phyloP scores from a whole-genome alignment of 257 asterid genomes.

The Lycium barbarum region DNA sequence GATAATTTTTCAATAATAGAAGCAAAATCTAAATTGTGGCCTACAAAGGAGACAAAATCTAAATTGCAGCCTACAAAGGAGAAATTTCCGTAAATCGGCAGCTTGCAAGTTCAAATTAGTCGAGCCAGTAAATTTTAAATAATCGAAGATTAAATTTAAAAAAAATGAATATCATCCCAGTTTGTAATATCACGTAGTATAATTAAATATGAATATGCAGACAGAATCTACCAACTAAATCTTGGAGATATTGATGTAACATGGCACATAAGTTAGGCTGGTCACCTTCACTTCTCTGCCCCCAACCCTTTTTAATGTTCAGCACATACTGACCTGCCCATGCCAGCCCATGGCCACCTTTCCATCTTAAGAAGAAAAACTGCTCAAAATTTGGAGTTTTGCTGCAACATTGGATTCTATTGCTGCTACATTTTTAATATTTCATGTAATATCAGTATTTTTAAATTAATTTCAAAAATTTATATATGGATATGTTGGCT shows the following conservation, averaged over 20 bases:
- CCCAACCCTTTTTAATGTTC: background rate
- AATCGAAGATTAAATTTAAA: too few species aligned
- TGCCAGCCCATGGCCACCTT: background rate
- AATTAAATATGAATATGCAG: background rate
- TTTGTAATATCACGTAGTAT: background rate
- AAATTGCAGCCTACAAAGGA: too few species aligned
- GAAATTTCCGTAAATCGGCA: too few species aligned
- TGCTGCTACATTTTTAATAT: background rate
- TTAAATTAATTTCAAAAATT: background rate
- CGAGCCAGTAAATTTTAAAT: too few species aligned
- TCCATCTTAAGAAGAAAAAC: constrained; percentile 5
- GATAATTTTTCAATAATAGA: too few species aligned
- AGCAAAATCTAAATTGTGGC: too few species aligned
- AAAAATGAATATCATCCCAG: background rate
- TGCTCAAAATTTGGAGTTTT: too few species aligned
- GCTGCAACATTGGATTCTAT: background rate
- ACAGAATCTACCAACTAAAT: constrained; percentile 24
- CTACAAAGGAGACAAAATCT: too few species aligned
- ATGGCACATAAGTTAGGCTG: background rate
- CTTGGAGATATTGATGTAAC: constrained; percentile 21
- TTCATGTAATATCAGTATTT: background rate
- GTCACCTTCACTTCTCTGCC: background rate
- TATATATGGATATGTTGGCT: background rate
- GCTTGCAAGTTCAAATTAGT: too few species aligned
- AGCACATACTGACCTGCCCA: background rate